These are phyloP conservation scores for Aspergillus thermomutatus DNA, from an alignment of 2,329 filamentous ascomycete species.

Conservation along the genomic window DNA sequence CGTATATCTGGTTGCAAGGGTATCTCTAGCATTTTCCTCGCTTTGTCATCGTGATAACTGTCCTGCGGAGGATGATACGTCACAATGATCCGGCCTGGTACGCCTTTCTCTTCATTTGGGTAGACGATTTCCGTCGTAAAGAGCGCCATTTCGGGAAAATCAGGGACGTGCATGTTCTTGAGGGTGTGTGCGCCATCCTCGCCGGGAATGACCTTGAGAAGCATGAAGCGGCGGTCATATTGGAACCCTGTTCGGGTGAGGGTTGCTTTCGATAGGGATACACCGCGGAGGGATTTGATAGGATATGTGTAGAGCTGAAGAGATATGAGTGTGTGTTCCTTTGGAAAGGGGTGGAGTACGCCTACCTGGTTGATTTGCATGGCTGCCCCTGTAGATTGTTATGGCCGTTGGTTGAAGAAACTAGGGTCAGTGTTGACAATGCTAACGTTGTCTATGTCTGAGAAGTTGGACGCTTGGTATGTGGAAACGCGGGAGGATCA, in stretches of 20 bases:
- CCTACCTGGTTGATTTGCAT: constrained; percentile 36
- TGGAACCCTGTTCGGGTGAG: constrained; percentile 61
- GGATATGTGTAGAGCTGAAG: constrained; percentile 67
- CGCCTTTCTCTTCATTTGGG: constrained; percentile 17
- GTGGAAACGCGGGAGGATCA: no score
- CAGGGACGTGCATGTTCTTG: constrained; percentile 59
- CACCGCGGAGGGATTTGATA: constrained; percentile 67
- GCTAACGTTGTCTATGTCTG: not conserved
- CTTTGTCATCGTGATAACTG: constrained; percentile 7
- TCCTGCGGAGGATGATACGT: constrained; percentile 32
- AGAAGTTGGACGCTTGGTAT: not conserved
- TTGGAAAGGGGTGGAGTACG: not conserved
- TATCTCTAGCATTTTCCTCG: constrained; percentile 46
- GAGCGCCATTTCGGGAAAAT: constrained; percentile 59
- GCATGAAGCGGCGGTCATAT: constrained; percentile 69
- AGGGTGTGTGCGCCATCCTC: constrained; percentile 25
- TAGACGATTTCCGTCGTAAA: constrained; percentile 58
- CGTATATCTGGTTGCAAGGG: constrained; percentile 54
- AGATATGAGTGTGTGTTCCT: not conserved
- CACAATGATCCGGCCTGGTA: constrained; percentile 36
- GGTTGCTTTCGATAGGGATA: constrained; percentile 51
- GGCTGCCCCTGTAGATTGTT: constrained; percentile 26
- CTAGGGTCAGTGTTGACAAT: not conserved
- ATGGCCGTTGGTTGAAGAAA: not conserved
- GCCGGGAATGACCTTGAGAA: constrained; percentile 50